Evolutionary conservation across 176 grass and related monocot species (phyloP).

Genomic region (Musa itinerans): DNA sequence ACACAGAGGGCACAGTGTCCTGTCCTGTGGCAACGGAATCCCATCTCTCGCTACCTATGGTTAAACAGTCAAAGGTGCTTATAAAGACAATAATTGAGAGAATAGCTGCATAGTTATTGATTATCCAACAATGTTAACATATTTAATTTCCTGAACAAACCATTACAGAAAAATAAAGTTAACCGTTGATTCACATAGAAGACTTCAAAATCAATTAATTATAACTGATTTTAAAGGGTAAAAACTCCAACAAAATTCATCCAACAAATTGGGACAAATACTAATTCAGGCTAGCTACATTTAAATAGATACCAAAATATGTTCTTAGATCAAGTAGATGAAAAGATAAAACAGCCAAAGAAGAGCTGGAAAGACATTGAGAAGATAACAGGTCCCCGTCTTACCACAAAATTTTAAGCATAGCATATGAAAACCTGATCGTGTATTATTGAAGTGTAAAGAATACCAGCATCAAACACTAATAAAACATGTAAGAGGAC

Average conservation of each 20-base stretch:
- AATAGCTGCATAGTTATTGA: too few species aligned
- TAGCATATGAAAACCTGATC: neutral
- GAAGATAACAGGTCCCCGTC: too few species aligned
- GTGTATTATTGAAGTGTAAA: neutral
- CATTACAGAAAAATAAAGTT: too few species aligned
- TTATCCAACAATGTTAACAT: too few species aligned
- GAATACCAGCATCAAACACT: neutral
- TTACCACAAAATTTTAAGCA: too few species aligned
- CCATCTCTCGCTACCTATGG: conserved; percentile 74
- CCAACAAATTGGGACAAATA: neutral
- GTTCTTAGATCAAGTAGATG: neutral
- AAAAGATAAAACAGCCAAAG: too few species aligned
- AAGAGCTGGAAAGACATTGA: too few species aligned
- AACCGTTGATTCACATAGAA: too few species aligned
- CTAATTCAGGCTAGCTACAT: neutral
- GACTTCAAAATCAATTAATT: too few species aligned
- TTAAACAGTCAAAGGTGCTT: conserved; percentile 6
- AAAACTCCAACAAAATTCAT: too few species aligned
- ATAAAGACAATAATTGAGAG: neutral
- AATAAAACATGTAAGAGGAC: neutral
- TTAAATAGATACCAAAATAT: conserved; percentile 5
- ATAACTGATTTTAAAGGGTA: too few species aligned
- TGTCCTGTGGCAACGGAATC: conserved; percentile 59
- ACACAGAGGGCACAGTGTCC: conserved; percentile 65
- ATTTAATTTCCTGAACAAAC: too few species aligned